Evolutionary conservation across 2,329 filamentous ascomycete species (phyloP).

Genomic region (Penicillium sp.): DNA sequence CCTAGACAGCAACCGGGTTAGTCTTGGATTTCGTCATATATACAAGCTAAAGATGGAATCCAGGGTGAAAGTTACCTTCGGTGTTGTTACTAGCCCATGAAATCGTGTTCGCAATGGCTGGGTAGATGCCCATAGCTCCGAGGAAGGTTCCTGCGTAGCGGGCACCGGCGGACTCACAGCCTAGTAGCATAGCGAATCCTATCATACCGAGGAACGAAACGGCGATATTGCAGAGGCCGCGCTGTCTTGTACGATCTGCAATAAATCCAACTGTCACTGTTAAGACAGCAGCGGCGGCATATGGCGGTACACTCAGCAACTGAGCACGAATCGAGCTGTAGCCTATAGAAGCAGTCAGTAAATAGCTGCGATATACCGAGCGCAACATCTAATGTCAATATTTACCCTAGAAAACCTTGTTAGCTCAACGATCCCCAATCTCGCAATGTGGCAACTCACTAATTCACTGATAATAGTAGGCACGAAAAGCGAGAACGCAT

Average conservation of each 20-base stretch:
- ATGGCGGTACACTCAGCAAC: conserved; percentile 72
- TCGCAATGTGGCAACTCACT: conserved; percentile 25
- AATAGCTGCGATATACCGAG: neutral
- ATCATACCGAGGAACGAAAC: conserved; percentile 69
- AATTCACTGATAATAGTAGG: conserved; percentile 71
- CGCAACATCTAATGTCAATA: neutral
- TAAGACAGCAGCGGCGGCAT: conserved; percentile 67
- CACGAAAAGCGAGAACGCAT: conserved; percentile 54
- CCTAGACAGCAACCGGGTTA: conserved; percentile 40
- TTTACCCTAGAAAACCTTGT: neutral
- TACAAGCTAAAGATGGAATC: neutral
- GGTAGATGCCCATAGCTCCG: conserved; percentile 84
- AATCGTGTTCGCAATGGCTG: conserved; percentile 82
- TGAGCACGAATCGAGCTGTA: conserved; percentile 65
- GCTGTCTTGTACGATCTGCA: conserved; percentile 70
- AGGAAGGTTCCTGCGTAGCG: conserved; percentile 84
- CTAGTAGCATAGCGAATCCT: conserved; percentile 78
- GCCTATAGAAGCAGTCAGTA: conserved; percentile 36
- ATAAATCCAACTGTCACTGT: conserved; percentile 71
- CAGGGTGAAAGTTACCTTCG: conserved; percentile 50
- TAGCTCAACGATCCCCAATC: neutral
- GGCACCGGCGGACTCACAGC: conserved; percentile 61
- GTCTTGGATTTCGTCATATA: neutral
- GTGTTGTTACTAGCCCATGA: conserved; percentile 86
- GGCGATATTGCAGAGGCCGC: conserved; percentile 77